Evolutionary conservation across 2,329 filamentous ascomycete species (phyloP).

Genomic region (Biscogniauxia mediterranea): DNA sequence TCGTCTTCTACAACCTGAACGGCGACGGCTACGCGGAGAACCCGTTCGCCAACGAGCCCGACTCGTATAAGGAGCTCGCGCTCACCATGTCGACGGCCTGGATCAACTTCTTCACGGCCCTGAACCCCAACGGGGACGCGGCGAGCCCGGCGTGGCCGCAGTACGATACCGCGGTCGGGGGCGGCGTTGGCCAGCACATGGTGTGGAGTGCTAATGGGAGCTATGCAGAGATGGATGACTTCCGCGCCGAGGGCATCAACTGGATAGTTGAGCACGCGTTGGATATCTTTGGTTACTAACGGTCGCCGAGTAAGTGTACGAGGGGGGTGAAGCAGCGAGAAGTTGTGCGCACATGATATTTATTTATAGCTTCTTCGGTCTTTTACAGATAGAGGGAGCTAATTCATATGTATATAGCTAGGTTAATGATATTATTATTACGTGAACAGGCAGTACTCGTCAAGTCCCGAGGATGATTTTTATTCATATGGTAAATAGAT

Average conservation of each 20-base stretch:
- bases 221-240: conserved; percentile 30
- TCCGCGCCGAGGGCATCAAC: conserved; percentile 28
- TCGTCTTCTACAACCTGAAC: conserved; percentile 40
- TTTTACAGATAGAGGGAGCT: no score
- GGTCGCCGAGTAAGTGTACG: no score
- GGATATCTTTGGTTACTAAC: conserved; percentile 27
- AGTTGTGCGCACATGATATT: no score
- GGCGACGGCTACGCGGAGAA: conserved; percentile 33
- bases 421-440: no score
- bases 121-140: conserved; percentile 48
- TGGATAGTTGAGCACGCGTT: conserved; percentile 31
- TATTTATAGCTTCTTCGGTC: no score
- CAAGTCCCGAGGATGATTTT: no score
- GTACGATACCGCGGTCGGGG: conserved; percentile 18
- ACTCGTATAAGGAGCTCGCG: conserved; percentile 27
- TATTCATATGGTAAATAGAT: no score
- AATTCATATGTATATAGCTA: no score
- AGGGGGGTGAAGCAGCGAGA: no score
- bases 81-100: conserved; percentile 31
- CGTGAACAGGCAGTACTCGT: no score
- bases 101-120: conserved; percentile 49
- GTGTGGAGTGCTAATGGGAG: conserved; percentile 29
- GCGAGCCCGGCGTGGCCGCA: conserved; percentile 26
- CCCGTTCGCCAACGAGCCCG: conserved; percentile 31
- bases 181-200: conserved; percentile 24